phyloP scores from a whole-genome alignment of 2,329 filamentous ascomycete genomes.

The Cladosporium sp. region DNA sequence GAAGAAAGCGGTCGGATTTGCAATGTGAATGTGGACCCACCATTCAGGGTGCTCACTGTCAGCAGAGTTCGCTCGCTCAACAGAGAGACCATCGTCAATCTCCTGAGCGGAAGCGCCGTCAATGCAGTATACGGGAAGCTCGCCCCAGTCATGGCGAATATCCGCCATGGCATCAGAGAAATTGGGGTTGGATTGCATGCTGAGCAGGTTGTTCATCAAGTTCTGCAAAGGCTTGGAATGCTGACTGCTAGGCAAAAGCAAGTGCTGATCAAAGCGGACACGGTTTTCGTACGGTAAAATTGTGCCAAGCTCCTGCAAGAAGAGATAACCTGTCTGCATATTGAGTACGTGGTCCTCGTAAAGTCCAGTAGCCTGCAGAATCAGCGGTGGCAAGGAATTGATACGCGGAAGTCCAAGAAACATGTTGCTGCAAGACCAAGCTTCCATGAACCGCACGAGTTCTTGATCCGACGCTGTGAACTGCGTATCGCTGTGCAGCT shows the following conservation, averaged over 20 bases:
- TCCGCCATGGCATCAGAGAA: conserved; percentile 57
- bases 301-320: conserved; percentile 74
- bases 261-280: conserved; percentile 58
- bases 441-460: conserved; percentile 68
- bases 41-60: conserved; percentile 50
- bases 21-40: conserved; percentile 78
- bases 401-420: conserved; percentile 56
- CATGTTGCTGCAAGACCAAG: conserved; percentile 61
- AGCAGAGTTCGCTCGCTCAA: conserved; percentile 51
- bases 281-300: conserved; percentile 70
- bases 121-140: conserved; percentile 69
- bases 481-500: conserved; percentile 25
- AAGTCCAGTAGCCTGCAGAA: conserved; percentile 62
- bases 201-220: conserved; percentile 37
- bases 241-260: conserved; percentile 53
- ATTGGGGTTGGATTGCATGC: conserved; percentile 34
- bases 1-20: conserved; percentile 74
- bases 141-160: conserved; percentile 60
- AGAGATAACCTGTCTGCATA: conserved; percentile 55
- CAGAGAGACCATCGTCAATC: conserved; percentile 76
- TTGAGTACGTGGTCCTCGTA: conserved; percentile 53
- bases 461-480: conserved; percentile 56
- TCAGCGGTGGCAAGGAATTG: conserved; percentile 61
- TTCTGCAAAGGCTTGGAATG: conserved; percentile 46
- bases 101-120: conserved; percentile 66